These are phyloP conservation scores for Lactarius sanguifluus DNA, from an alignment of 768 basidiomycete genomes.

Conservation along the genomic window DNA sequence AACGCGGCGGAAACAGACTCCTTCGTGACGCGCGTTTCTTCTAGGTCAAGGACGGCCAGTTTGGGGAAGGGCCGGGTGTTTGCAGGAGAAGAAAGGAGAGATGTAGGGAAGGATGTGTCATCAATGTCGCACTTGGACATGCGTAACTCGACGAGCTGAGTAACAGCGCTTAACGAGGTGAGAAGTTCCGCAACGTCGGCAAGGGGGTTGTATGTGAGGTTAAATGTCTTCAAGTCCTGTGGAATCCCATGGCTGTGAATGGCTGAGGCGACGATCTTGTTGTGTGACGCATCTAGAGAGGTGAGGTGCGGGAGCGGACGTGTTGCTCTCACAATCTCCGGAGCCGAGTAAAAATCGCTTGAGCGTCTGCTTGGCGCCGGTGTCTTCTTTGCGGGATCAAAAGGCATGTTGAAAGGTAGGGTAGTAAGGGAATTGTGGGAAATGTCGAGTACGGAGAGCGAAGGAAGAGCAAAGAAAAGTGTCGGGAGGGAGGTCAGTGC, in stretches of 20 bases:
- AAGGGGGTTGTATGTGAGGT: conserved; percentile 70
- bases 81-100: conserved; percentile 17
- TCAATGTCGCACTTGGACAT: conserved; percentile 43
- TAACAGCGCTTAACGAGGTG: conserved; percentile 18
- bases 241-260: conserved; percentile 59
- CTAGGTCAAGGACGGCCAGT: conserved; percentile 61
- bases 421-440: conserved; percentile 65
- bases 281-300: conserved; percentile 64
- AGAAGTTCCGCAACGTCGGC: conserved; percentile 35
- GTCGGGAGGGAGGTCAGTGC: conserved; percentile 58
- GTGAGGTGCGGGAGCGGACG: conserved; percentile 64
- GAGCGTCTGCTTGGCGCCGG: conserved; percentile 37
- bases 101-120: conserved; percentile 58
- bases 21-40: conserved; percentile 58
- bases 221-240: conserved; percentile 51
- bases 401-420: conserved; percentile 63
- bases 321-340: conserved; percentile 59
- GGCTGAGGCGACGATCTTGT: conserved; percentile 54
- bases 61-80: conserved; percentile 45
- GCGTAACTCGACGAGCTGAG: conserved; percentile 25
- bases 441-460: conserved; percentile 63
- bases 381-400: conserved; percentile 35
- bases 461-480: conserved; percentile 66
- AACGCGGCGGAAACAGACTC: conserved; percentile 49
- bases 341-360: conserved; percentile 58